These are phyloP conservation scores for Cordyceps pruinosa DNA, from an alignment of 2,329 filamentous ascomycete species.

Conservation along the genomic window DNA sequence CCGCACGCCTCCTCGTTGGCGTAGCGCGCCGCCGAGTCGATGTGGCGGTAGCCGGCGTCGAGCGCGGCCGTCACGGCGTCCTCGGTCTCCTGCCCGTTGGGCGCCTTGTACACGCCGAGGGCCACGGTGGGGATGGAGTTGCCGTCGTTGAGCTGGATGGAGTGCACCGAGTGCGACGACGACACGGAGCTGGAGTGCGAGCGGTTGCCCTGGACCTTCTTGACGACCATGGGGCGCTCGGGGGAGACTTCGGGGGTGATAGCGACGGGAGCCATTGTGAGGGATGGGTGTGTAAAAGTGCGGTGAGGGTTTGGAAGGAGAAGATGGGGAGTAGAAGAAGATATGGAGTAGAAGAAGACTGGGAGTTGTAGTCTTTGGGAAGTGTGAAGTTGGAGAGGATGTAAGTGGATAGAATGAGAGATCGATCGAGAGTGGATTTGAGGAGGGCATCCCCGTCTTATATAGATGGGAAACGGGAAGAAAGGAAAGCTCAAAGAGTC, in stretches of 20 bases:
- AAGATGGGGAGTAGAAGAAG: neutral
- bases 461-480: slow-evolving; percentile 4
- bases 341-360: neutral
- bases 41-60: slow-evolving; percentile 47
- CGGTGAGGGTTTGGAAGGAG: neutral
- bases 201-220: slow-evolving; percentile 22
- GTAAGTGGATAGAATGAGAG: neutral
- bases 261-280: slow-evolving; percentile 30
- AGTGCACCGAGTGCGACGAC: slow-evolving; percentile 18
- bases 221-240: slow-evolving; percentile 24
- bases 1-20: slow-evolving; percentile 64
- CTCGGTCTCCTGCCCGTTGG: slow-evolving; percentile 49
- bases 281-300: neutral
- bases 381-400: neutral
- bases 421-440: neutral
- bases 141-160: slow-evolving; percentile 64
- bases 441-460: slow-evolving; percentile 2
- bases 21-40: slow-evolving; percentile 52
- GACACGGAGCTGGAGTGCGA: slow-evolving; percentile 22
- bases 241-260: slow-evolving; percentile 29
- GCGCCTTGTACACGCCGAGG: slow-evolving; percentile 40
- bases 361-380: neutral
- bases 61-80: slow-evolving; percentile 55
- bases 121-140: slow-evolving; percentile 55
- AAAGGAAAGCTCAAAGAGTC: neutral